Conservation (phyloP, 495 filamentous ascomycete species). For the Podospora fimiseda region DNA sequence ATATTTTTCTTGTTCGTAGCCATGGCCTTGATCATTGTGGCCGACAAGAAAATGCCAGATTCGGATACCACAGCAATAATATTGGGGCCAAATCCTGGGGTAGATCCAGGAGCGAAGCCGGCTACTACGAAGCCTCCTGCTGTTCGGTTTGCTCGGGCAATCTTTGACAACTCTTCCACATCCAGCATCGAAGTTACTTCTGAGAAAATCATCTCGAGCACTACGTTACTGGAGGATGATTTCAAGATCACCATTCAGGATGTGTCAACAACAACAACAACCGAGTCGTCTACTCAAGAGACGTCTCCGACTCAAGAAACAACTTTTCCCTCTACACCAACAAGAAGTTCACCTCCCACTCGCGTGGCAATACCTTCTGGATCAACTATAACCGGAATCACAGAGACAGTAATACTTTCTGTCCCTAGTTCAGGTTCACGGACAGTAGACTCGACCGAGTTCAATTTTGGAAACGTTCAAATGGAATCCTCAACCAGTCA, state of each 20-base stretch:
- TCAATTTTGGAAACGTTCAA: no score
- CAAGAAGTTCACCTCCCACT: neutral
- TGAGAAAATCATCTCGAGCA: neutral
- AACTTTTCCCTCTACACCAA: no score
- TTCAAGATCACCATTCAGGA: neutral
- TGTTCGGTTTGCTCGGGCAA: neutral
- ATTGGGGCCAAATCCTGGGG: constrained; percentile 12
- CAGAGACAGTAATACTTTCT: neutral
- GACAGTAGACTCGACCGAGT: neutral
- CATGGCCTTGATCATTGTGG: constrained; percentile 24
- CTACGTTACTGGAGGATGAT: neutral
- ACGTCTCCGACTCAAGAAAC: no score
- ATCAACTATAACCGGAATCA: neutral
- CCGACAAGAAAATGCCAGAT: constrained; percentile 25
- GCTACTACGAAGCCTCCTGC: neutral
- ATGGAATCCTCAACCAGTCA: no score
- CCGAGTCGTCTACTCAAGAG: no score
- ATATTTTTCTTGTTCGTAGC: constrained; percentile 20
- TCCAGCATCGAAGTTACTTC: neutral
- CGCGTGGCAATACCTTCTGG: neutral
- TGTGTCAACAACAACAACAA: neutral
- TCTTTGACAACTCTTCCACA: constrained; percentile 1
- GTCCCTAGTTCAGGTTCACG: neutral
- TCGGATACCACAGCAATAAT: constrained; percentile 22
- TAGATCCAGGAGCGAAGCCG: constrained; percentile 2